Conservation (phyloP, 768 basidiomycete species). For the Cantharellus cinnabarinus region DNA sequence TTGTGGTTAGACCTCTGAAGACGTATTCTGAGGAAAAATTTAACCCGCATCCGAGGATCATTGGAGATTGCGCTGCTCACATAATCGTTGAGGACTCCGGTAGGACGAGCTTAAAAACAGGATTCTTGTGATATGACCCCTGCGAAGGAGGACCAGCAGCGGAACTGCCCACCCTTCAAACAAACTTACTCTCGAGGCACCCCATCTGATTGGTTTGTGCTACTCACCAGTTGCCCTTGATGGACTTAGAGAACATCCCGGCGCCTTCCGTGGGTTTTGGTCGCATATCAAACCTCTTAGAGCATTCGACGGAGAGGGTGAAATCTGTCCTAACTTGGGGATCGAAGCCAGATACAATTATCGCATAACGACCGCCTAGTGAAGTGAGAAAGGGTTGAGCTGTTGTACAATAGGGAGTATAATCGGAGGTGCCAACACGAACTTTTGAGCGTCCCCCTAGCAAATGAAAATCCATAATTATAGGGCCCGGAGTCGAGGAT, state of each 20-base stretch:
- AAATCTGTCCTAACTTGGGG: conserved; percentile 45
- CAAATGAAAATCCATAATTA: conserved; percentile 49
- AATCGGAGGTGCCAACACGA: neutral
- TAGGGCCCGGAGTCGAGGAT: conserved; percentile 62
- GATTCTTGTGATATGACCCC: conserved; percentile 44
- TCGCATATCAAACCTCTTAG: conserved; percentile 32
- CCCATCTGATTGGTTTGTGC: neutral
- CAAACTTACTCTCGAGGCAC: neutral
- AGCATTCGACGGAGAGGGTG: conserved; percentile 39
- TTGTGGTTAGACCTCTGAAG: neutral
- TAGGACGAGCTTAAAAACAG: conserved; percentile 34
- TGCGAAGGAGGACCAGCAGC: conserved; percentile 55
- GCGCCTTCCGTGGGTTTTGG: conserved; percentile 71
- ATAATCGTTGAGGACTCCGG: too few relatives aligned
- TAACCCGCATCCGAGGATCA: too few relatives aligned
- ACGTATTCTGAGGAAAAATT: conserved; percentile 15
- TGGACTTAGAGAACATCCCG: conserved; percentile 59
- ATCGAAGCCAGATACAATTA: conserved; percentile 74
- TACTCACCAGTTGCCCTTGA: conserved; percentile 56
- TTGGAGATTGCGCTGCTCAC: too few relatives aligned
- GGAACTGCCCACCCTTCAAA: conserved; percentile 29
- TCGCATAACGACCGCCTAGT: conserved; percentile 56
- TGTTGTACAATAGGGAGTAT: neutral
- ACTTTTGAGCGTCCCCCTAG: conserved; percentile 35
- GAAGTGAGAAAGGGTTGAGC: neutral